phyloP scores from a whole-genome alignment of 345 rosid species.

The Ceriops decandra region DNA sequence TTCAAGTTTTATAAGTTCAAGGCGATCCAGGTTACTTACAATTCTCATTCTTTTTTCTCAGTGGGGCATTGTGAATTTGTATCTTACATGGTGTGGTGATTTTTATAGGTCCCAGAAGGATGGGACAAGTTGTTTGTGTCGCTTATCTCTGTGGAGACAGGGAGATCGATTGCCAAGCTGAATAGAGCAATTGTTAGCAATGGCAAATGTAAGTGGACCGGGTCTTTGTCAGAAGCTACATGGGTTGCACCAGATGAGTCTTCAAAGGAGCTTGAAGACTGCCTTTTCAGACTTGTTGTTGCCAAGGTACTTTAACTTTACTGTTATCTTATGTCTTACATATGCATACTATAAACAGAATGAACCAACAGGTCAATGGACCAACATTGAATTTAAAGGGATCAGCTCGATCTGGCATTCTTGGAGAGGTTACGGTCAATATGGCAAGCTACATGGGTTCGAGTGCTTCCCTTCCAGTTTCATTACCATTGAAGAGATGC shows the following conservation, averaged over 20 bases:
- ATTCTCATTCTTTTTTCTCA: not conserved
- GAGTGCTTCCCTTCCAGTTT: slow-evolving; percentile 28
- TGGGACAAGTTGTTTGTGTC: slow-evolving; percentile 62
- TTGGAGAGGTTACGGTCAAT: slow-evolving; percentile 50
- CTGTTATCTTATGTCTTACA: not conserved
- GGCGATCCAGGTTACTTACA: slow-evolving; percentile 38
- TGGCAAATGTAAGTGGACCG: slow-evolving; percentile 61
- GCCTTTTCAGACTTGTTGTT: slow-evolving; percentile 41
- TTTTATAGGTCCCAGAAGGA: slow-evolving; percentile 59
- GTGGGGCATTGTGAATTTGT: not conserved
- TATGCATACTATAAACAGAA: no score
- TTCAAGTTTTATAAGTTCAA: slow-evolving; percentile 48
- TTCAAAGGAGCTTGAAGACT: slow-evolving; percentile 37
- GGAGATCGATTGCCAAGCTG: slow-evolving; percentile 45
- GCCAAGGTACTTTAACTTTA: slow-evolving; percentile 31
- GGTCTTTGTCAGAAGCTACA: slow-evolving; percentile 39
- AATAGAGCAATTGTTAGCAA: slow-evolving; percentile 38
- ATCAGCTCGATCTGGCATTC: slow-evolving; percentile 47
- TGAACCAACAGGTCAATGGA: not conserved
- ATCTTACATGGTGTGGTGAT: not conserved
- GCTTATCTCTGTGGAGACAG: slow-evolving; percentile 39
- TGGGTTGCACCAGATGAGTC: slow-evolving; percentile 33
- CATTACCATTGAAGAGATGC: slow-evolving; percentile 52
- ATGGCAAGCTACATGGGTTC: slow-evolving; percentile 43
- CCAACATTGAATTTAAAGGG: slow-evolving; percentile 34